A percentile compares a stretch with the other conserved stretches of the same genome.
phyloP scores from a whole-genome alignment of 805 yeast species.

The Vanderwaltozyma polyspora region DNA sequence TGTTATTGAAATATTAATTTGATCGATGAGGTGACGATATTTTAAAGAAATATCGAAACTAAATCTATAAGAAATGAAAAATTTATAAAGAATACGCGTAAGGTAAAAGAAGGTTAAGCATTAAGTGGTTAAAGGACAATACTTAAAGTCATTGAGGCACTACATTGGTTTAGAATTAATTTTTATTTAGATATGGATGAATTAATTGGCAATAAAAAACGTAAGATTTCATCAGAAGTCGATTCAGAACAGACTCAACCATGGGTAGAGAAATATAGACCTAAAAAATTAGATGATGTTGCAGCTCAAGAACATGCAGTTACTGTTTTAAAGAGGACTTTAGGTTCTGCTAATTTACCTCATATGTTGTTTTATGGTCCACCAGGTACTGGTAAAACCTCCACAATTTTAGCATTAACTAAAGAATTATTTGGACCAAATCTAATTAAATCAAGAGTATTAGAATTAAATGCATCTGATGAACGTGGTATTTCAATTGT shows the following conservation, averaged over 20 bases:
- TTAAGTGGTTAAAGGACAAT: too few relatives aligned
- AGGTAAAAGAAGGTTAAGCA: too few relatives aligned
- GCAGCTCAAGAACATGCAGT: constrained; percentile 89
- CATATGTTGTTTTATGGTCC: constrained; percentile 91
- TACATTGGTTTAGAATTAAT: too few relatives aligned
- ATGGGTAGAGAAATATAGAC: constrained; percentile 94
- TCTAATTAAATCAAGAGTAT: constrained; percentile 55
- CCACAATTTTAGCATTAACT: constrained; percentile 76
- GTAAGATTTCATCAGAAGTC: constrained; percentile 12
- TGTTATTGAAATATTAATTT: too few relatives aligned
- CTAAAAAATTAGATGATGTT: constrained; percentile 74
- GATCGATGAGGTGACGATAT: not conserved
- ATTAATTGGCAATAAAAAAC: constrained; percentile 24
- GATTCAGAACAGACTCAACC: constrained; percentile 36
- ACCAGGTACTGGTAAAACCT: constrained; percentile 89
- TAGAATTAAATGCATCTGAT: constrained; percentile 82
- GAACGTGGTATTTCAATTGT: constrained; percentile 86
- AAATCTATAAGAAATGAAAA: not conserved
- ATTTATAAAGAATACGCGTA: too few relatives aligned
- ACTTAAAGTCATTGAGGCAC: too few relatives aligned
- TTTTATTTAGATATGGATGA: too few relatives aligned
- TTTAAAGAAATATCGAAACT: too few relatives aligned
- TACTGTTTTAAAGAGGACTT: constrained; percentile 64
- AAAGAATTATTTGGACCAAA: constrained; percentile 69
- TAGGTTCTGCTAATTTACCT: constrained; percentile 74